Conservation (phyloP, 768 basidiomycete genomes). For the Infundibulicybe gibba region DNA sequence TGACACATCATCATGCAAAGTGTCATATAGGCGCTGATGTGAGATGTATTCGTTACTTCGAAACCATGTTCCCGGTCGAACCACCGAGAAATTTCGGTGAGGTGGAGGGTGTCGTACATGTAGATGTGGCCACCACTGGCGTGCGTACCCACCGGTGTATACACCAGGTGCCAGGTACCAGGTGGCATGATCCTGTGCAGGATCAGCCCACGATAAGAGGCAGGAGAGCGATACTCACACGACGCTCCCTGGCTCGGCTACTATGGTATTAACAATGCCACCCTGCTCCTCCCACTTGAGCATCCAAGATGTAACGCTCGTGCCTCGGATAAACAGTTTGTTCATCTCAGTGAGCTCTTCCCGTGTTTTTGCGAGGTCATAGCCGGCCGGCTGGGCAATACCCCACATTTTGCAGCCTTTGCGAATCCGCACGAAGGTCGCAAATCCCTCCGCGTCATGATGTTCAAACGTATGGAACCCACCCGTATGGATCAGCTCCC, state of each 20-base stretch:
- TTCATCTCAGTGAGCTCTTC: neutral
- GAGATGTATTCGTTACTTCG: neutral
- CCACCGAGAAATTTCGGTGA: conserved; percentile 4
- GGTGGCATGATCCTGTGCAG: conserved; percentile 9
- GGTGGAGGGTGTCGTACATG: conserved; percentile 6
- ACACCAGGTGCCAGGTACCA: conserved; percentile 7
- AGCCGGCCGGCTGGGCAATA: neutral
- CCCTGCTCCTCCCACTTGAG: neutral
- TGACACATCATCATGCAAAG: too few species aligned
- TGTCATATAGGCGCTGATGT: neutral
- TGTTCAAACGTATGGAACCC: conserved; percentile 6
- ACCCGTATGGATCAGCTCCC: conserved; percentile 3
- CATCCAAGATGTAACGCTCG: neutral
- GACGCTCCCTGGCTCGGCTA: neutral
- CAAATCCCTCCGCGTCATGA: conserved; percentile 7
- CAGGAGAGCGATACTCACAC: neutral
- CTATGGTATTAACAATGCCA: neutral
- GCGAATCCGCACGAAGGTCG: conserved; percentile 2
- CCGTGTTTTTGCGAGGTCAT: neutral
- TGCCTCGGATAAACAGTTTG: neutral
- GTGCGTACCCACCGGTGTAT: conserved; percentile 5
- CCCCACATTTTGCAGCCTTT: conserved; percentile 10
- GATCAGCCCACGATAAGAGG: neutral
- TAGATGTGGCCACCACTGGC: conserved; percentile 9
- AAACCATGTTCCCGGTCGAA: neutral